Evolutionary conservation across 768 basidiomycete species (phyloP).

Genomic region (Cystobasidium onofrii): DNA sequence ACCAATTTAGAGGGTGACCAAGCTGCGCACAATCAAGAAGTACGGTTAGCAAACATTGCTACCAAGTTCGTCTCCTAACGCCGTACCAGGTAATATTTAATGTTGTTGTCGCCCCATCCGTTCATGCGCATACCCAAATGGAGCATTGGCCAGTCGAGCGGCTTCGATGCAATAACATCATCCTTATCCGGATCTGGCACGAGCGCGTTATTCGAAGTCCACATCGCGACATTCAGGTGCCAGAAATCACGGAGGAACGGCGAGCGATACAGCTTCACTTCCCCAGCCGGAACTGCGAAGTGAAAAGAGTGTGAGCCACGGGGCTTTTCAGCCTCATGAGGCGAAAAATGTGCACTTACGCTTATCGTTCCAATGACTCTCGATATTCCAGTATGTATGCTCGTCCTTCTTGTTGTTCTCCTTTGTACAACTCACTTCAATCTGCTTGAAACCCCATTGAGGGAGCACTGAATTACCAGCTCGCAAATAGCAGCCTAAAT

Average conservation of each 20-base stretch:
- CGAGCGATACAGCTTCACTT: constrained; percentile 74
- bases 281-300: constrained; percentile 65
- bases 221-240: constrained; percentile 99
- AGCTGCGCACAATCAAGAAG: constrained; percentile 45
- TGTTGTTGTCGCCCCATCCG: constrained; percentile 78
- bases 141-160: constrained; percentile 88
- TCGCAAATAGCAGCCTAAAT: constrained; percentile 74
- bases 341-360: constrained; percentile 56
- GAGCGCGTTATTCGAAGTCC: constrained; percentile 98
- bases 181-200: constrained; percentile 97
- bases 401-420: constrained; percentile 69
- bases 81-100: constrained; percentile 74
- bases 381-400: constrained; percentile 97
- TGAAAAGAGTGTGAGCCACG: too few relatives aligned
- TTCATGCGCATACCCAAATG: constrained; percentile 90
- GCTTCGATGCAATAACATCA: constrained; percentile 87
- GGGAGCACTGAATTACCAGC: constrained; percentile 83
- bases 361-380: constrained; percentile 92
- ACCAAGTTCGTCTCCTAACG: too few relatives aligned
- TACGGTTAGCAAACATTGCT: constrained; percentile 32
- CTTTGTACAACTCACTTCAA: constrained; percentile 89
- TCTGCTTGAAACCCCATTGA: constrained; percentile 98
- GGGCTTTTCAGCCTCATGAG: too few relatives aligned
- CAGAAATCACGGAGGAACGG: constrained; percentile 95
- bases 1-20: constrained; percentile 88